Percentiles rank a stretch among this genome's conserved stretches.
phyloP scores from a whole-genome alignment of 371 early-diverging fungal species.

The Lichtheimia hyalospora region DNA sequence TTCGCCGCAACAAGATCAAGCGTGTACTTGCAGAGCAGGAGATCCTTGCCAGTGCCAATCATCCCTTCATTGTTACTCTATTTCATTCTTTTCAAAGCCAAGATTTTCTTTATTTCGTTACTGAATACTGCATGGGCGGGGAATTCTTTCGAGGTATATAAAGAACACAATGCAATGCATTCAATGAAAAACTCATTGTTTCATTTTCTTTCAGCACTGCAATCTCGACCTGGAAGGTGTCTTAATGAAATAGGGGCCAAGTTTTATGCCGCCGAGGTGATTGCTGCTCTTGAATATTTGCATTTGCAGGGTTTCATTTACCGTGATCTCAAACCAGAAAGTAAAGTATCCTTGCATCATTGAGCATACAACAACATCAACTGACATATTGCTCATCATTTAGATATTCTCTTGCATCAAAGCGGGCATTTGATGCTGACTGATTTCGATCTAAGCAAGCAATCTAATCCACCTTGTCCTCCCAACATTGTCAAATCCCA shows the following conservation, averaged over 20 bases:
- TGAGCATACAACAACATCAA: not conserved
- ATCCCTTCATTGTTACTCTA: conserved; percentile 96
- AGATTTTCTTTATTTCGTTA: conserved; percentile 92
- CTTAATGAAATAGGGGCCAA: conserved; percentile 81
- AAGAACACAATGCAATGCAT: not conserved
- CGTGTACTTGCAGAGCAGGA: conserved; percentile 95
- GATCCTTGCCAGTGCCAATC: conserved; percentile 88
- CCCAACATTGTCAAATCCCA: conserved; percentile 76
- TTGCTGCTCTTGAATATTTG: conserved; percentile 87
- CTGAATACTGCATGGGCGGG: conserved; percentile 99
- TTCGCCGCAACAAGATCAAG: conserved; percentile 92
- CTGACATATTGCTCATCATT: not conserved
- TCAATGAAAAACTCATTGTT: not conserved
- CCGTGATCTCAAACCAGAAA: conserved; percentile 98
- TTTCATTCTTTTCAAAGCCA: conserved; percentile 96
- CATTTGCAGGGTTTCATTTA: conserved; percentile 94
- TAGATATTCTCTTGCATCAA: conserved; percentile 89
- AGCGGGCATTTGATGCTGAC: conserved; percentile 96
- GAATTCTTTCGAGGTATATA: conserved; percentile 87
- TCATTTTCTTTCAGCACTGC: conserved; percentile 50
- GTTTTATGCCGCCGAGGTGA: conserved; percentile 97
- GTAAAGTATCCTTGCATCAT: conserved; percentile 49
- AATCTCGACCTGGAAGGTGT: conserved; percentile 75
- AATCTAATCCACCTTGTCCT: conserved; percentile 71
- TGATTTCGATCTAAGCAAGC: conserved; percentile 94